Percentiles rank a stretch among this genome's conserved stretches.
phyloP scores from a whole-genome alignment of 2,329 filamentous ascomycete genomes.

The Epichloe gansuensis region DNA sequence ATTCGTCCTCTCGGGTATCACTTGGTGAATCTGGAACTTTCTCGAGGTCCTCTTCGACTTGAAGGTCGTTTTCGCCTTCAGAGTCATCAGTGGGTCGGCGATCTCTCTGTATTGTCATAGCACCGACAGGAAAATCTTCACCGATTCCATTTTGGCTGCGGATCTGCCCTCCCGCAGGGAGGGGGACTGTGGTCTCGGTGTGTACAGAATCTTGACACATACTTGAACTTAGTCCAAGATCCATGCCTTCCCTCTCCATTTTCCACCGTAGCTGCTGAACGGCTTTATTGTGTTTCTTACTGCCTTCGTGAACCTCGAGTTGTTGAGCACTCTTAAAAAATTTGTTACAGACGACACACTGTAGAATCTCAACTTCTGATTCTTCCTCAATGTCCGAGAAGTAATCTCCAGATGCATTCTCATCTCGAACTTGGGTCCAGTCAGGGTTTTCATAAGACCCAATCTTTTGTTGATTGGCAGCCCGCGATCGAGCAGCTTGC shows the following conservation, averaged over 20 bases:
- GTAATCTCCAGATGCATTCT: conserved; percentile 38
- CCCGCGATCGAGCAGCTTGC: conserved; percentile 72
- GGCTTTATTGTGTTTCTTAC: conserved; percentile 89
- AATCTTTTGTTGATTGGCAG: conserved; percentile 66
- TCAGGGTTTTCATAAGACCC: conserved; percentile 54
- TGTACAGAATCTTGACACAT: background rate
- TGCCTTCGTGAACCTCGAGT: conserved; percentile 82
- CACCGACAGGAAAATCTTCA: background rate
- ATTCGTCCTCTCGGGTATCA: conserved; percentile 25
- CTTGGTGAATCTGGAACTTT: background rate
- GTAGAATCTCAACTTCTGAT: conserved; percentile 47
- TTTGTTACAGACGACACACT: conserved; percentile 68
- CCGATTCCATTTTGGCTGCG: background rate
- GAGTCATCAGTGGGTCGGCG: background rate
- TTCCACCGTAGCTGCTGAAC: conserved; percentile 67
- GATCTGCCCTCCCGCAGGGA: background rate
- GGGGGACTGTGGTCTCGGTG: too few relatives aligned
- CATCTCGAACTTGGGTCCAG: conserved; percentile 56
- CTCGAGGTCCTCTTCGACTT: background rate
- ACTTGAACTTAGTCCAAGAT: conserved; percentile 35
- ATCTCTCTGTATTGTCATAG: background rate
- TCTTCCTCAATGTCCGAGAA: conserved; percentile 52
- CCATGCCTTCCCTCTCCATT: conserved; percentile 69
- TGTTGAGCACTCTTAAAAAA: conserved; percentile 87
- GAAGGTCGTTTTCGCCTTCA: background rate